Conservation (phyloP, 2,329 filamentous ascomycete species). For the Diaporthe eres region DNA sequence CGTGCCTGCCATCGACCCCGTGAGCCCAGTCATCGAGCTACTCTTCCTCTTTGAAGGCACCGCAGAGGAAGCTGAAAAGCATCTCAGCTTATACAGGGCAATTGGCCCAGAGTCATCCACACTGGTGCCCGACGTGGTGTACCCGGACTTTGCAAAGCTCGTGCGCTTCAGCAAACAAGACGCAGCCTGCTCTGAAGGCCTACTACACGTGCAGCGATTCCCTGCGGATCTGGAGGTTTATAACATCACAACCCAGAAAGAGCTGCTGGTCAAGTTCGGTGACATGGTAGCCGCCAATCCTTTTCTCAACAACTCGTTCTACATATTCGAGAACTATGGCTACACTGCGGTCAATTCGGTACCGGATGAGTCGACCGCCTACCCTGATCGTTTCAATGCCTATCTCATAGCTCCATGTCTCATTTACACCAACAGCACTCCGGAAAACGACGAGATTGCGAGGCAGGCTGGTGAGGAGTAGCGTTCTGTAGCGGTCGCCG, state of each 20-base stretch:
- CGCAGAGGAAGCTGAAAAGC: slow-evolving; percentile 38
- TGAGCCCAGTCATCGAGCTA: neutral
- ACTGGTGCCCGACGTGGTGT: neutral
- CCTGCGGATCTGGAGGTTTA: slow-evolving; percentile 42
- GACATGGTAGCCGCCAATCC: slow-evolving; percentile 8
- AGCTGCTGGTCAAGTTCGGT: neutral
- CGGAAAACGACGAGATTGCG: slow-evolving; percentile 41
- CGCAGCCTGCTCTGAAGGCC: slow-evolving; percentile 47
- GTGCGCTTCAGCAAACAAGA: slow-evolving; percentile 47
- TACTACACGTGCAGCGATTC: slow-evolving; percentile 13
- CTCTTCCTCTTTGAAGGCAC: neutral
- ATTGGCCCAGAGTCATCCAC: neutral
- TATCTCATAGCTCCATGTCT: slow-evolving; percentile 56
- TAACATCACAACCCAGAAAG: slow-evolving; percentile 52
- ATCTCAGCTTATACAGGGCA: slow-evolving; percentile 4
- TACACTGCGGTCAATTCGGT: neutral
- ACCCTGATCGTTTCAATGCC: slow-evolving; percentile 37
- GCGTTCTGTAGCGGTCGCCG: neutral
- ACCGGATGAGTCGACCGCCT: neutral
- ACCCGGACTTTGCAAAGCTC: slow-evolving; percentile 42
- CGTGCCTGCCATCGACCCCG: neutral
- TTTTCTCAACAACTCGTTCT: slow-evolving; percentile 48
- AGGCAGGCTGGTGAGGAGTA: slow-evolving; percentile 9
- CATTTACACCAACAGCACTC: slow-evolving; percentile 52
- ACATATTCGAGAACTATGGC: slow-evolving; percentile 49